phyloP scores from a whole-genome alignment of 495 filamentous ascomycete genomes.

The Umbilicaria muhlenbergii region DNA sequence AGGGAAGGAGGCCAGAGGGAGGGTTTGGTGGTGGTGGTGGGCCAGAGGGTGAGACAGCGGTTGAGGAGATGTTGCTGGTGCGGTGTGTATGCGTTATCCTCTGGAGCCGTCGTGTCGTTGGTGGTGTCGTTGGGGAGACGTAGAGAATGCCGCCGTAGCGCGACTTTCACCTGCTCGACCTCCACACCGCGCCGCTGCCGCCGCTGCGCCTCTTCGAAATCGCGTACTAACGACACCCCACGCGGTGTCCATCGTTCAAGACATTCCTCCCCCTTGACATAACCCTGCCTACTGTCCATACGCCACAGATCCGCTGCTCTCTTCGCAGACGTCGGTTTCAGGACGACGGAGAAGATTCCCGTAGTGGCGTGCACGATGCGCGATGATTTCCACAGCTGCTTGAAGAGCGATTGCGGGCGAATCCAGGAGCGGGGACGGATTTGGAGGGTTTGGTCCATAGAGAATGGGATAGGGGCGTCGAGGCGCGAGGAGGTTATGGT shows the following conservation, averaged over 20 bases:
- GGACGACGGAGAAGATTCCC: slow-evolving; percentile 66
- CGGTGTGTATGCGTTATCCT: slow-evolving; percentile 31
- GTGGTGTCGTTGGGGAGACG: too few species aligned
- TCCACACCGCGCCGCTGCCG: slow-evolving; percentile 57
- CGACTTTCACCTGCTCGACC: slow-evolving; percentile 56
- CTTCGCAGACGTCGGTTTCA: slow-evolving; percentile 80
- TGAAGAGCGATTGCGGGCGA: slow-evolving; percentile 71
- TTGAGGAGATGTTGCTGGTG: slow-evolving; percentile 43
- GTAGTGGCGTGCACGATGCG: slow-evolving; percentile 76
- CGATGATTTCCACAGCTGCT: slow-evolving; percentile 68
- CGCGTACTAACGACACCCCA: slow-evolving; percentile 71
- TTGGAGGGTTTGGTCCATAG: slow-evolving; percentile 62
- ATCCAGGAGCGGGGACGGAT: slow-evolving; percentile 74
- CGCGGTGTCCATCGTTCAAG: slow-evolving; percentile 74
- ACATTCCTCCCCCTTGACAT: slow-evolving; percentile 86
- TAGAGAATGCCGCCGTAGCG: slow-evolving; percentile 6
- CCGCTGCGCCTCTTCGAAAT: slow-evolving; percentile 59
- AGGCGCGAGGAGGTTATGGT: slow-evolving; percentile 67
- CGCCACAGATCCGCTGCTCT: slow-evolving; percentile 87
- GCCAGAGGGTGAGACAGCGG: slow-evolving; percentile 67
- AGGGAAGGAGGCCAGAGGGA: slow-evolving; percentile 5
- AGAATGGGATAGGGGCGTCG: slow-evolving; percentile 69
- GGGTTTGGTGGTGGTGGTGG: slow-evolving; percentile 16
- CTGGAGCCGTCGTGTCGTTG: slow-evolving; percentile 2
- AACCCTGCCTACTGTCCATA: slow-evolving; percentile 88